A percentile compares a stretch with the other conserved stretches of the same genome.
phyloP scores from a whole-genome alignment of 1,284 basidiomycete genomes.

The Ustilago loliicola region DNA sequence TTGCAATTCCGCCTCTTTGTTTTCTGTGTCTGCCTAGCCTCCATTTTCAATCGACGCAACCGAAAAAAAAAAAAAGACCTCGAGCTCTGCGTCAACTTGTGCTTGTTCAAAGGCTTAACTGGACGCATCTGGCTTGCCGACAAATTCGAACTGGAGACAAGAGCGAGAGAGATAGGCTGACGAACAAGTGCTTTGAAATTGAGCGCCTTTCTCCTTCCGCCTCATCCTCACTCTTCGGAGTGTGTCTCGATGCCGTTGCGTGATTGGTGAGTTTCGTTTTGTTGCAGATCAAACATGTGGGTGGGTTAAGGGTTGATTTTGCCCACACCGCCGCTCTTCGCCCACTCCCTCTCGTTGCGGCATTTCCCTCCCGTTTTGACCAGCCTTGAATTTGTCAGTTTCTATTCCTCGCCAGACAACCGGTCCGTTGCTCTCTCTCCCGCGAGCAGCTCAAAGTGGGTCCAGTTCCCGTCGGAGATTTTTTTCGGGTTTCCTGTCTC shows the following conservation, averaged over 20 bases:
- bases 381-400: background rate
- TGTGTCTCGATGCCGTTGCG: conserved; percentile 3
- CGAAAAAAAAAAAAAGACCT: too few relatives aligned
- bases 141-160: background rate
- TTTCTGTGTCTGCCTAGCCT: background rate
- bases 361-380: background rate
- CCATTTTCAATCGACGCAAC: background rate
- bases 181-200: background rate
- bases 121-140: conserved; percentile 4
- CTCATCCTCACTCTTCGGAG: too few relatives aligned
- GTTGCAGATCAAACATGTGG: conserved; percentile 26
- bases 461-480: conserved; percentile 17
- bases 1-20: conserved; percentile 10
- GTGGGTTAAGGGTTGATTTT: conserved; percentile 32
- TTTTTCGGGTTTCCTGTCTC: conserved; percentile 2
- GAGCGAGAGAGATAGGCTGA: background rate
- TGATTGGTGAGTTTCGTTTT: conserved; percentile 20
- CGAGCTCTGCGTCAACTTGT: conserved; percentile 6
- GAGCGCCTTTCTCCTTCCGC: conserved; percentile 2
- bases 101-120: background rate
- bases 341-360: conserved; percentile 5
- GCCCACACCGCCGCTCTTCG: conserved; percentile 2
- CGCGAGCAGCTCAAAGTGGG: background rate
- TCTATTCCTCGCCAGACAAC: background rate
- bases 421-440: background rate